phyloP scores from a whole-genome alignment of 306 rosid genomes.

The Cicer judaicum region DNA sequence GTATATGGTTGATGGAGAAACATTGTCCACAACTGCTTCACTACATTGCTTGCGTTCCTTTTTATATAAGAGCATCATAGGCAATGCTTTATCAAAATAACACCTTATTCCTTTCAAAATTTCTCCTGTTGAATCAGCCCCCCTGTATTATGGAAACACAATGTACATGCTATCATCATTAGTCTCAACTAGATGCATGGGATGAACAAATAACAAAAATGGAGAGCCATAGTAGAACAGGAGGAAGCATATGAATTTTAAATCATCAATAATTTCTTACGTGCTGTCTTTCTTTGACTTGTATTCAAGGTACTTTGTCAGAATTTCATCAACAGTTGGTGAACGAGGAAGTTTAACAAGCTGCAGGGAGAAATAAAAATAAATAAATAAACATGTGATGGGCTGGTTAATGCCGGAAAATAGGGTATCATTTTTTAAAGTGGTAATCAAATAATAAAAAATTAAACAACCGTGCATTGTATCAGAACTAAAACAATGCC shows the following conservation, averaged over 20 bases:
- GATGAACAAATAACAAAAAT: constrained; percentile 23
- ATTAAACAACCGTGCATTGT: constrained; percentile 7
- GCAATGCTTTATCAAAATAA: constrained; percentile 93
- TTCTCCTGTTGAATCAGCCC: constrained; percentile 77
- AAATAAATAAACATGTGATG: constrained; percentile 38
- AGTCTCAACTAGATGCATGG: constrained; percentile 5
- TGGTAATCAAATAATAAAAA: constrained; percentile 17
- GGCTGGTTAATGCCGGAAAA: constrained; percentile 11
- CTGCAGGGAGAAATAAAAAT: constrained; percentile 57
- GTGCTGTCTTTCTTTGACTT: constrained; percentile 85
- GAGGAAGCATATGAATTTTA: constrained; percentile 27
- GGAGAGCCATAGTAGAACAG: constrained; percentile 38
- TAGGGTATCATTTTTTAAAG: constrained; percentile 1
- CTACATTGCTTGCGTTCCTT: constrained; percentile 87
- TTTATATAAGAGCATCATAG: constrained; percentile 86
- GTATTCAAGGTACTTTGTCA: constrained; percentile 84
- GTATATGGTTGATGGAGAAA: constrained; percentile 82
- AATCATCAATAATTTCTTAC: constrained; percentile 59
- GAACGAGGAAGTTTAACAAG: constrained; percentile 95
- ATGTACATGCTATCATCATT: constrained; percentile 34
- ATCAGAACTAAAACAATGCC: constrained; percentile 36
- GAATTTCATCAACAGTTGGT: constrained; percentile 94
- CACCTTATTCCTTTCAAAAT: constrained; percentile 84
- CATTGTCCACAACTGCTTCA: constrained; percentile 60
- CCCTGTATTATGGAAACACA: constrained; percentile 58